phyloP scores from a whole-genome alignment of 139 green algal species.

The Micractinium conductrix region DNA sequence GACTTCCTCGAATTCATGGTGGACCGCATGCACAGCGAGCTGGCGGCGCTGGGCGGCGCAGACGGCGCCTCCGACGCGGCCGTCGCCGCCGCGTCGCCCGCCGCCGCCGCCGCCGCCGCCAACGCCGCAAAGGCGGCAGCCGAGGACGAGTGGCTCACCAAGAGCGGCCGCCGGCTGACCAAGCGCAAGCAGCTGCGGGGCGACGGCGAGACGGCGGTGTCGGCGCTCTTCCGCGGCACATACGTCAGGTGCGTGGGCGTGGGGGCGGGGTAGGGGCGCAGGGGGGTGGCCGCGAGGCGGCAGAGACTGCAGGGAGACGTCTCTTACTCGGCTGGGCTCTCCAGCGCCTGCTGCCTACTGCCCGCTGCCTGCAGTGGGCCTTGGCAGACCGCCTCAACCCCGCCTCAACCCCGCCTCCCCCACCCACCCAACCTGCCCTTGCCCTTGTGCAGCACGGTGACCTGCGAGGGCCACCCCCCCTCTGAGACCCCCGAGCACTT shows the following conservation, averaged over 20 bases:
- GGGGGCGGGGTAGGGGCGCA: too few relatives aligned
- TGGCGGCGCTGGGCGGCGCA: conserved; percentile 39
- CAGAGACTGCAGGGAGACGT: too few relatives aligned
- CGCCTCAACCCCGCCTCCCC: background rate
- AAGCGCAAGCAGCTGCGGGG: conserved; percentile 30
- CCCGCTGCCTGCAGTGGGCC: too few relatives aligned
- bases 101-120: background rate
- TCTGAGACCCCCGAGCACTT: conserved; percentile 77
- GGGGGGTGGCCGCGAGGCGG: too few relatives aligned
- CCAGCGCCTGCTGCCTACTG: too few relatives aligned
- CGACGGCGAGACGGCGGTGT: conserved; percentile 20
- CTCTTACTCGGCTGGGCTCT: too few relatives aligned
- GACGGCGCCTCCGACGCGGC: background rate
- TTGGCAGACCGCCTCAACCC: background rate
- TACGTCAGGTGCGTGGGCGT: conserved; percentile 21
- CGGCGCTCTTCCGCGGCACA: conserved; percentile 13
- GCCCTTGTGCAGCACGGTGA: conserved; percentile 16
- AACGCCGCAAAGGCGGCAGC: background rate
- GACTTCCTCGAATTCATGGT: conserved; percentile 86
- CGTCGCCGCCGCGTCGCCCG: background rate
- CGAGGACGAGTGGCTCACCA: conserved; percentile 44
- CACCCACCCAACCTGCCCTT: background rate
- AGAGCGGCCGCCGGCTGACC: conserved; percentile 38
- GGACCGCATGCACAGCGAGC: conserved; percentile 76
- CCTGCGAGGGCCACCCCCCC: conserved; percentile 33